Conservation (phyloP, 495 filamentous ascomycete genomes). For the Aspergillus bertholletiae region DNA sequence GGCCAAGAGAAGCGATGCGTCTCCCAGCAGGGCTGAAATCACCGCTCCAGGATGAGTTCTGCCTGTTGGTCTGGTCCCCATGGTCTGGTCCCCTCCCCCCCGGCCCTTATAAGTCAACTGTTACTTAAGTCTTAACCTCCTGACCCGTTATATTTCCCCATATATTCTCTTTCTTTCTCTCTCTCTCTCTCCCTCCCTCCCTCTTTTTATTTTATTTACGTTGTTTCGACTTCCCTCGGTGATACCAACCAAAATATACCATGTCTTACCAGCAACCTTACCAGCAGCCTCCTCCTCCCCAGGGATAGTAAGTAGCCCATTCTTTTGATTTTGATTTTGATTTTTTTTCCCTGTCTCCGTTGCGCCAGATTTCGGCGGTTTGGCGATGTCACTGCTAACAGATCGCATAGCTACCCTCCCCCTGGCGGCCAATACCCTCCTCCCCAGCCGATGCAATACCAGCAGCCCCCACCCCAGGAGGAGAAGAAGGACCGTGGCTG, state of each 20-base stretch:
- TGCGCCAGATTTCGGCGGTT: neutral
- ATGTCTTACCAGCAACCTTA: conserved; percentile 13
- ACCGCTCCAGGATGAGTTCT: conserved; percentile 4
- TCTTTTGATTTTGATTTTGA: neutral
- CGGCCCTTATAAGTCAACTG: neutral
- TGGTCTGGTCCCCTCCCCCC: too few species aligned
- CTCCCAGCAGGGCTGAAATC: conserved; percentile 12
- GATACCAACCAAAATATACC: too few species aligned
- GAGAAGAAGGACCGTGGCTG: conserved; percentile 22
- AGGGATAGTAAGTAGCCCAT: conserved; percentile 16
- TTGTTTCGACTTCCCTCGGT: too few species aligned
- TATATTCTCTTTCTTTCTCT: neutral
- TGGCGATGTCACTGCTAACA: neutral
- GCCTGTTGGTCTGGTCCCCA: conserved; percentile 6
- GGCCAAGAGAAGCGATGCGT: conserved; percentile 10
- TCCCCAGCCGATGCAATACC: conserved; percentile 20
- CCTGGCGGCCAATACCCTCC: conserved; percentile 18
- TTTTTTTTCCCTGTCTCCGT: neutral
- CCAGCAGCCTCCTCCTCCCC: conserved; percentile 8
- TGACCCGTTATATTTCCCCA: neutral
- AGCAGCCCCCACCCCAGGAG: conserved; percentile 15
- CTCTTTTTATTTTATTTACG: too few species aligned
- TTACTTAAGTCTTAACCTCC: neutral
- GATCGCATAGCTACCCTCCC: conserved; percentile 12
- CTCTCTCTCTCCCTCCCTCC: neutral